Evolutionary conservation across 495 filamentous ascomycete species (phyloP), one percentile per base, ranked within the genome.

Genomic region (Penicillium argentinense): DNA sequence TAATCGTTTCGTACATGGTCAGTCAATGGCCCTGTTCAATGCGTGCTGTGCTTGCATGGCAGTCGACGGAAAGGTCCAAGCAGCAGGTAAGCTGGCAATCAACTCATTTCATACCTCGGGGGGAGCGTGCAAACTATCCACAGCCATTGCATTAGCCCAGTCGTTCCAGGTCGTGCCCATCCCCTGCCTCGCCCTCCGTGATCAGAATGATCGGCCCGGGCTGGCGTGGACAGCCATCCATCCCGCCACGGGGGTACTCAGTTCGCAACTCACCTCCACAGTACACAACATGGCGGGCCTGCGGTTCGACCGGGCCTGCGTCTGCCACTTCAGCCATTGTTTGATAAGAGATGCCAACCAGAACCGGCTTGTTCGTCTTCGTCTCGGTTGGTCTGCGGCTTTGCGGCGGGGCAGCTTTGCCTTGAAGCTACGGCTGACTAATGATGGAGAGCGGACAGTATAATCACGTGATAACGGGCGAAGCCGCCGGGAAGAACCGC

Each of bases 101-200:
- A n/a, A n/a, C 41, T n/a, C 23, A 19, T 48, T 27, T 70, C 75
- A 66, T 89, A 95, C 90, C 84, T 96, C 93, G 58, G 91, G 90
- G 93, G 93, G 59, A 98, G 75, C 39, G 84, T 85, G 75, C 93
- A 98, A 39, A 96, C 91, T 97, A 59, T 42, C 32, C 7, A 39
- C 13, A 45, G 28, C 16, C 8, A 54, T 22, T 42, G 13, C 39
- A 51, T 61, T 30, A 67, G 54, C 27, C 40, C 49, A 18, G 39
- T 30, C 19, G 39, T 22, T 17, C 30, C n/a, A n/a, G n/a, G n/a
- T n/a, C n/a, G n/a, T n/a, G n/a, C n/a, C n/a, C n/a, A n/a, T n/a
- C n/a, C n/a, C n/a, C n/a, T n/a, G n/a, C n/a, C n/a, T n/a, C n/a
- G n/a, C n/a, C n/a, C n/a, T n/a, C n/a, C n/a, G n/a, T n/a, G n/a